Evolutionary conservation across 768 basidiomycete species (phyloP).

Genomic region (Lentinula raphanica): DNA sequence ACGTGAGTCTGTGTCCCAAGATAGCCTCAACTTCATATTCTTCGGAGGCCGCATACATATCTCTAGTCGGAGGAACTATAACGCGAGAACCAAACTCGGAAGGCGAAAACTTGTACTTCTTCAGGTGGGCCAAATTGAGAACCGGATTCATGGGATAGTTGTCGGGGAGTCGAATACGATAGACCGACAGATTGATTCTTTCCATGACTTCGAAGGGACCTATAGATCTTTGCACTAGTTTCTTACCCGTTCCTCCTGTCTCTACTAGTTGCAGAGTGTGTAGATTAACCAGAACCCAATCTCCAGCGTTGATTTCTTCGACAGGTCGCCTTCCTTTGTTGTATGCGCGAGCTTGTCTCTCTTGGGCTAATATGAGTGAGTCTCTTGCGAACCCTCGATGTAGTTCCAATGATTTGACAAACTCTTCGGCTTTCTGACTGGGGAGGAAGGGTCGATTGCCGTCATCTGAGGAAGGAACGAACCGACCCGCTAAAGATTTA

Average conservation of each 20-base stretch:
- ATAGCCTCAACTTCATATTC: slow-evolving; percentile 11
- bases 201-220: slow-evolving; percentile 23
- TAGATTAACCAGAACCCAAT: slow-evolving; percentile 20
- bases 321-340: slow-evolving; percentile 14
- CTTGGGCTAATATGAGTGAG: slow-evolving; percentile 15
- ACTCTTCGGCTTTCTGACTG: slow-evolving; percentile 10
- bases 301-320: slow-evolving; percentile 13
- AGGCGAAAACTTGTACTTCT: slow-evolving; percentile 13
- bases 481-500: neutral
- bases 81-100: neutral
- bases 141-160: slow-evolving; percentile 21
- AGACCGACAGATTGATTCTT: slow-evolving; percentile 18
- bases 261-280: slow-evolving; percentile 19
- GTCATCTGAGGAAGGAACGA: neutral
- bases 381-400: slow-evolving; percentile 13
- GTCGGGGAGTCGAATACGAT: slow-evolving; percentile 17
- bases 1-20: neutral
- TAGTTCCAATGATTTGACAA: neutral
- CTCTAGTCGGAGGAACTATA: neutral
- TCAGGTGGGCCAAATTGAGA: slow-evolving; percentile 19
- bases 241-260: slow-evolving; percentile 15
- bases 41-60: neutral
- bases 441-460: slow-evolving; percentile 7
- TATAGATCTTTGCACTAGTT: slow-evolving; percentile 18
- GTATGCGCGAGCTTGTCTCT: slow-evolving; percentile 17